phyloP scores from a whole-genome alignment of 768 basidiomycete genomes.

The Galerina marginata region DNA sequence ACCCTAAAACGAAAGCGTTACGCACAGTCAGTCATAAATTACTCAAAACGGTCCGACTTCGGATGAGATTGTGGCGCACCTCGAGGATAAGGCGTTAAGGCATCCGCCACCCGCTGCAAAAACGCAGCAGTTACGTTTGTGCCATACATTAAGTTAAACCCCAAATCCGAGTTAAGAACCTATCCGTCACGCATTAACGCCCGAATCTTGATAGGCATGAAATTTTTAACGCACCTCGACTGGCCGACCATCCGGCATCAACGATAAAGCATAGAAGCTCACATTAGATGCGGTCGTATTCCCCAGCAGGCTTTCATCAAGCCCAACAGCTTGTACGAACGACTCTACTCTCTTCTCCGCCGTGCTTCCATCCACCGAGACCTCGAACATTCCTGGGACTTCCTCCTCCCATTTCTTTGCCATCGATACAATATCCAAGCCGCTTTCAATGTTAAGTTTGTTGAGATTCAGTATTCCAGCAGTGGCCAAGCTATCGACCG shows the following conservation, averaged over 20 bases:
- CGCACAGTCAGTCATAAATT: not conserved
- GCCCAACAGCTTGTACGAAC: constrained; percentile 40
- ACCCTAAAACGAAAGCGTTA: constrained; percentile 26
- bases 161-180: constrained; percentile 49
- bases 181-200: constrained; percentile 5
- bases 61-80: constrained; percentile 29
- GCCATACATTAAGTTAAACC: constrained; percentile 45
- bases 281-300: constrained; percentile 25
- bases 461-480: constrained; percentile 31
- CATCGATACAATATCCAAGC: constrained; percentile 20
- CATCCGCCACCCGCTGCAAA: constrained; percentile 41
- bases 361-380: constrained; percentile 30
- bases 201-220: not conserved
- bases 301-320: constrained; percentile 35
- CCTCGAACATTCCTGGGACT: constrained; percentile 42
- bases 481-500: constrained; percentile 33
- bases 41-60: not conserved
- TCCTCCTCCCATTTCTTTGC: constrained; percentile 43
- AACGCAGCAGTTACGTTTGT: constrained; percentile 41
- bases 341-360: constrained; percentile 39
- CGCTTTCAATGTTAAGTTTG: constrained; percentile 15
- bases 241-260: constrained; percentile 40
- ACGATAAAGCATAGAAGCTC: constrained; percentile 45
- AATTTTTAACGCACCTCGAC: constrained; percentile 38
- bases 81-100: constrained; percentile 48